Percentiles rank a stretch among this genome's conserved stretches.
These are phyloP conservation scores for Bauhinia variegata DNA, from an alignment of 306 rosid genomes.

Conservation along the genomic window DNA sequence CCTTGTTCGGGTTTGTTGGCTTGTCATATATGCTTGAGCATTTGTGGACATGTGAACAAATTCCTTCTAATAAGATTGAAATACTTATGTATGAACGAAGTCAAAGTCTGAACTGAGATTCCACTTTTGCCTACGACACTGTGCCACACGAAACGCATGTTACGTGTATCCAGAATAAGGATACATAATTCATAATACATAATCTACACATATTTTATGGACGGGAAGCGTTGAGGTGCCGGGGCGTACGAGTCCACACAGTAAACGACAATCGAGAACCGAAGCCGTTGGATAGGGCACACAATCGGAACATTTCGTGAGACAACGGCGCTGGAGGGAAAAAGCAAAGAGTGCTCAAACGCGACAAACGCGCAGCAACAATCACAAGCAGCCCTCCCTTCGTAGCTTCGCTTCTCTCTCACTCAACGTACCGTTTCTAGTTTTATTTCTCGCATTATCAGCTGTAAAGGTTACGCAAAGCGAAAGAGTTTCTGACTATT, in stretches of 20 bases:
- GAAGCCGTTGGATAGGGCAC: constrained; percentile 12
- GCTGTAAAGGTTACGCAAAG: constrained; percentile 37
- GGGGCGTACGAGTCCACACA: neutral
- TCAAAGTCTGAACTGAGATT: too few relatives aligned
- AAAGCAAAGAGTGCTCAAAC: constrained; percentile 18
- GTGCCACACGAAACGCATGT: too few relatives aligned
- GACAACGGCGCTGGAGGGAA: neutral
- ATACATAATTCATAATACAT: too few relatives aligned
- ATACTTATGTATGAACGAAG: too few relatives aligned
- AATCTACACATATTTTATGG: too few relatives aligned
- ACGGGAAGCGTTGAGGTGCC: neutral
- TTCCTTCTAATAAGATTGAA: too few relatives aligned
- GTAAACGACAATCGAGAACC: neutral
- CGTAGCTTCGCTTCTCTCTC: constrained; percentile 17
- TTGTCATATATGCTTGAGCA: too few relatives aligned
- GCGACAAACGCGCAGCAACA: constrained; percentile 31
- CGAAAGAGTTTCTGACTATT: neutral
- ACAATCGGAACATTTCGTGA: neutral
- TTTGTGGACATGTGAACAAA: too few relatives aligned
- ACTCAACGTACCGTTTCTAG: constrained; percentile 19
- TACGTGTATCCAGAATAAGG: too few relatives aligned
- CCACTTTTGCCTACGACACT: too few relatives aligned
- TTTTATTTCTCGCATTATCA: constrained; percentile 15
- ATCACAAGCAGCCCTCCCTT: constrained; percentile 22
- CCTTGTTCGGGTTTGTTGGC: too few relatives aligned